Evolutionary conservation across 2,329 filamentous ascomycete species (phyloP), one percentile per base, ranked within the genome.

Genomic region (Stemphylium beticola): DNA sequence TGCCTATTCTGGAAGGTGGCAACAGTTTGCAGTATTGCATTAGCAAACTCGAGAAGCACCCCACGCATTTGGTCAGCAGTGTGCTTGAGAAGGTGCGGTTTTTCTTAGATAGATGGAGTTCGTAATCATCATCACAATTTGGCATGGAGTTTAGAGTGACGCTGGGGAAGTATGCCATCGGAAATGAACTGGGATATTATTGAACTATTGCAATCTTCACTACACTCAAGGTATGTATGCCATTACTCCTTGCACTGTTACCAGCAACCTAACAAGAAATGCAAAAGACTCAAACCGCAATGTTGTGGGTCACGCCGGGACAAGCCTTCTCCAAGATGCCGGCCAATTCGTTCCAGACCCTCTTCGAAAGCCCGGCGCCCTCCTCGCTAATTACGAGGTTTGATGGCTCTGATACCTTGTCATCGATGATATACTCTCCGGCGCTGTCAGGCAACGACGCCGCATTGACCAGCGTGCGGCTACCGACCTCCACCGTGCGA

Each of bases 331-430:
- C 71, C 52, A 78, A 50, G 53, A 71, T 73, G 33, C 56, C 61
- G 4, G 51, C 61, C 56, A 78, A 44, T 59, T 78, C 75, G 2
- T 54, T 41, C 76, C 76, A 78, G 1, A 76, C 62, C 46, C 65
- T 60, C 48, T 57, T 60, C 55, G 75, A 72, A 20, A 72, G 17
- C 47, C 66, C 64, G 15, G 57, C 40, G 1, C 76, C 76, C 36
- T 72, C 67, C 4, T 64, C 58, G 10, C 71, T 71, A 37, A 62
- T 60, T 4, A 76, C 74, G 24, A 77, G 54, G 24, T 53, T 48
- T 3, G 68, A 61, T n/a, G 66, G 67, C 15, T 49, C 29, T 22
- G 53, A 55, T 4, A 74, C 57, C 38, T 58, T 34, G 32, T 63
- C 68, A 36, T 77, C 62, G n/a, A 61, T 67, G 20, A 77, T 49